Percentiles rank a stretch among this genome's conserved stretches.
These are phyloP conservation scores for Alternaria hordeiaustralica DNA, from an alignment of 2,329 filamentous ascomycete genomes.

Conservation along the genomic window DNA sequence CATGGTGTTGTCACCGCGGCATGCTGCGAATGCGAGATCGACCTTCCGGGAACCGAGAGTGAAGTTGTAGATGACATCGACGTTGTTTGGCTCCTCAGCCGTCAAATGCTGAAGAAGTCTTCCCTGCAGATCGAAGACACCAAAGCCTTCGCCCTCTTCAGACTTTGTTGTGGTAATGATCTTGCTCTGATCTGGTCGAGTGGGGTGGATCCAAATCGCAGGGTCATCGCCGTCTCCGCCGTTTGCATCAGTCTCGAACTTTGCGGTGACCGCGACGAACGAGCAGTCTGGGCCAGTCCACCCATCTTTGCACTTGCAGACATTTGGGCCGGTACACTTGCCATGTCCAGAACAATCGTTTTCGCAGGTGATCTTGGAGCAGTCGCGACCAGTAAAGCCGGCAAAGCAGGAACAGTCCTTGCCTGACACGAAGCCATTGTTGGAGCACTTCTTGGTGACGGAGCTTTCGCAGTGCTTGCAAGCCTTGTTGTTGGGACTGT, in stretches of 20 bases:
- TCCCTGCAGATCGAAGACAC: slow-evolving; percentile 58
- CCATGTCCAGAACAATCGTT: slow-evolving; percentile 39
- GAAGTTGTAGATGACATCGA: slow-evolving; percentile 62
- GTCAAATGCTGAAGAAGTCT: slow-evolving; percentile 55
- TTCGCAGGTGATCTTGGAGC: slow-evolving; percentile 25
- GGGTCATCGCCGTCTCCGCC: slow-evolving; percentile 43
- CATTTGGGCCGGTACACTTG: slow-evolving; percentile 33
- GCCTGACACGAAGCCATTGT: slow-evolving; percentile 22
- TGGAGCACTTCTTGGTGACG: slow-evolving; percentile 27
- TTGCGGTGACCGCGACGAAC: slow-evolving; percentile 35
- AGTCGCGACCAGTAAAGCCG: slow-evolving; percentile 34
- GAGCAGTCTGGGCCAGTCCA: slow-evolving; percentile 41
- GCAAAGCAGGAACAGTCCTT: slow-evolving; percentile 31
- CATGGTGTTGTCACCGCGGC: slow-evolving; percentile 59
- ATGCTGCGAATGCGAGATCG: slow-evolving; percentile 60
- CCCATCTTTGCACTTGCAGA: slow-evolving; percentile 32
- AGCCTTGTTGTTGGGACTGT: slow-evolving; percentile 19
- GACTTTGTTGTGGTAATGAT: slow-evolving; percentile 63
- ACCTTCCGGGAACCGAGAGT: slow-evolving; percentile 52
- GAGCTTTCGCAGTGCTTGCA: slow-evolving; percentile 25
- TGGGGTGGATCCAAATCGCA: slow-evolving; percentile 41
- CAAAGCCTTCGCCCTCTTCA: slow-evolving; percentile 56
- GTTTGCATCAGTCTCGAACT: slow-evolving; percentile 43
- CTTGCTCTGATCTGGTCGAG: slow-evolving; percentile 51
- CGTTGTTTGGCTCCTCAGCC: slow-evolving; percentile 61